Conservation (phyloP, 2,329 filamentous ascomycete genomes). For the Nigrospora sphaerica region DNA sequence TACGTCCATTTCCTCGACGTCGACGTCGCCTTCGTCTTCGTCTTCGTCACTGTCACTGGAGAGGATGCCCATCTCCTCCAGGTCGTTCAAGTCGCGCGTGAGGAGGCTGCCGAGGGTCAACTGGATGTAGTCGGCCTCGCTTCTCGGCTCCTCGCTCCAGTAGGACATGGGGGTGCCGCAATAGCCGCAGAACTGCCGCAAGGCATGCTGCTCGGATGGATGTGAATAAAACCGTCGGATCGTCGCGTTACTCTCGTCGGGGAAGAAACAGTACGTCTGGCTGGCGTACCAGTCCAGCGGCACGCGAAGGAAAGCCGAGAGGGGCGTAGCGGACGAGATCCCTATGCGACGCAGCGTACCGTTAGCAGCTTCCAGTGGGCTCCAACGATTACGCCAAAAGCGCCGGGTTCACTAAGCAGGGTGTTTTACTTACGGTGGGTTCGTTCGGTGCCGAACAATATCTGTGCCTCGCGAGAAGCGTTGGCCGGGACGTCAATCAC, state of each 20-base stretch:
- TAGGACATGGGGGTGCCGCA: conserved; percentile 81
- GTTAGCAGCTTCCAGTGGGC: conserved; percentile 6
- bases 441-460: conserved; percentile 68
- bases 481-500: conserved; percentile 60
- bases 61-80: conserved; percentile 72
- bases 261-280: conserved; percentile 65
- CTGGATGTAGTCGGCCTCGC: conserved; percentile 72
- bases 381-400: too few relatives aligned
- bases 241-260: conserved; percentile 63
- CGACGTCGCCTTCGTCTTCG: not conserved
- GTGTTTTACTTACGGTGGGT: conserved; percentile 58
- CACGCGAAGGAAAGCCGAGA: conserved; percentile 77
- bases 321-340: conserved; percentile 61
- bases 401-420: not conserved
- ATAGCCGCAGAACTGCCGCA: conserved; percentile 83
- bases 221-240: conserved; percentile 65
- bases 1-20: conserved; percentile 9
- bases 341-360: conserved; percentile 27
- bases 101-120: conserved; percentile 73
- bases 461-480: conserved; percentile 49
- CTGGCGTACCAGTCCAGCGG: conserved; percentile 77
- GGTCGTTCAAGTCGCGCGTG: conserved; percentile 60
- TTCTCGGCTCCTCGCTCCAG: conserved; percentile 68
- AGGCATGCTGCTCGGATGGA: conserved; percentile 46
- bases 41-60: conserved; percentile 33